Percentiles rank a stretch among this genome's conserved stretches.
Evolutionary conservation across 129 eudicot genomes (phyloP).

Genomic region (Flaveria trinervia): DNA sequence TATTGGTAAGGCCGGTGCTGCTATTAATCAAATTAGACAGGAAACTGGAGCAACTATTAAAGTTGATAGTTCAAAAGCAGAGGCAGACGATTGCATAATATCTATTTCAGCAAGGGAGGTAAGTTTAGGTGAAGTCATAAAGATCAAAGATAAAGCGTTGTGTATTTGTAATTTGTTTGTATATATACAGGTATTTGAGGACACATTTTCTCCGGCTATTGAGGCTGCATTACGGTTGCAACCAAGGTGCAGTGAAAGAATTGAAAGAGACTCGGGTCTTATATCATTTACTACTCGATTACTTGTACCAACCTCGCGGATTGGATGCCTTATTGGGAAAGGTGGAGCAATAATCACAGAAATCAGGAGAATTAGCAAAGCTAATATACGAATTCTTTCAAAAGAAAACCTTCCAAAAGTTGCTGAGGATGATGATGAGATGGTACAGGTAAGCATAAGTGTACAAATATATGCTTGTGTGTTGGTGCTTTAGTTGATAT

Average conservation of each 20-base stretch:
- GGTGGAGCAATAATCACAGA: conserved; percentile 90
- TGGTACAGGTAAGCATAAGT: conserved; percentile 77
- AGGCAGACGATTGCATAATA: conserved; percentile 84
- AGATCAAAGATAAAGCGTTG: not conserved
- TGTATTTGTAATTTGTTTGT: not conserved
- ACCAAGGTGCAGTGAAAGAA: conserved; percentile 93
- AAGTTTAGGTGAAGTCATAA: not conserved
- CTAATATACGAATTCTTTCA: conserved; percentile 84
- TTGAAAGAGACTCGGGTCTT: conserved; percentile 90
- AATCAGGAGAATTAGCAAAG: conserved; percentile 84
- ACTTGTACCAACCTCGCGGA: conserved; percentile 81
- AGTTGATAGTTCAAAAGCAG: conserved; percentile 83
- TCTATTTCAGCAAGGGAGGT: conserved; percentile 88
- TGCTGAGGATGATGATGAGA: conserved; percentile 92
- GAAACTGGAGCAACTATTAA: conserved; percentile 83
- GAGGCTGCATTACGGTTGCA: conserved; percentile 96
- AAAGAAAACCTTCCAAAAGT: conserved; percentile 88
- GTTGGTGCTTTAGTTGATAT: not conserved
- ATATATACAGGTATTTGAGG: conserved; percentile 71
- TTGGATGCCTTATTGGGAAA: conserved; percentile 97
- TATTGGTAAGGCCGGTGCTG: conserved; percentile 87
- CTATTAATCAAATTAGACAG: conserved; percentile 90
- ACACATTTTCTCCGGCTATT: conserved; percentile 72
- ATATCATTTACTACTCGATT: conserved; percentile 79
- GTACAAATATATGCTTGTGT: not conserved